Conservation (phyloP, 176 grass and related monocot species). For the Oryza officinalis region DNA sequence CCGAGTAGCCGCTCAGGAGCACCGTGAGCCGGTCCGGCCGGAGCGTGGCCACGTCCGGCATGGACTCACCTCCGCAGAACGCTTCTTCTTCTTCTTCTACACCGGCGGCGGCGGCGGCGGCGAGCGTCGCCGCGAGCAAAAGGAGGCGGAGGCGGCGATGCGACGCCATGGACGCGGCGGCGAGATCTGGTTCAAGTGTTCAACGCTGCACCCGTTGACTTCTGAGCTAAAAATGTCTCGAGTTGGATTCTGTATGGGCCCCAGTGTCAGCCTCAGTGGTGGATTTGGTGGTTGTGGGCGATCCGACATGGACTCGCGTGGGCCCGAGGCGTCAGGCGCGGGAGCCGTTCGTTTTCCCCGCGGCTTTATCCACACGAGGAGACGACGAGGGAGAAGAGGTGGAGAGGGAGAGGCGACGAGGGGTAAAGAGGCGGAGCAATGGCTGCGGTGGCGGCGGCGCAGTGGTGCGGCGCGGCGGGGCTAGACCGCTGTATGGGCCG, state of each 20-base stretch:
- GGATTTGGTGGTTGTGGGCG: not conserved
- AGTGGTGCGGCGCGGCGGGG: constrained; percentile 31
- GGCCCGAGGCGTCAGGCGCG: not conserved
- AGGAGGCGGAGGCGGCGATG: constrained; percentile 14
- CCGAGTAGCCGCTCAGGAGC: constrained; percentile 74
- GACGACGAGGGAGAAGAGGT: not conserved
- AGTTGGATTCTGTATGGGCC: not conserved
- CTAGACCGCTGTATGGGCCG: not conserved
- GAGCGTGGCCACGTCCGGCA: constrained; percentile 27
- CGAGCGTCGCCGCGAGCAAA: not conserved
- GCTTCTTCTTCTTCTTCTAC: not conserved
- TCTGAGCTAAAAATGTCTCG: not conserved
- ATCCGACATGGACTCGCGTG: constrained; percentile 11
- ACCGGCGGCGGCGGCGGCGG: not conserved
- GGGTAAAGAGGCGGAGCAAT: not conserved
- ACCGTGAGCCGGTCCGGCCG: constrained; percentile 72
- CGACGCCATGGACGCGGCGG: constrained; percentile 27
- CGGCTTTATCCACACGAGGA: constrained; percentile 32
- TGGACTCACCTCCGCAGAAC: constrained; percentile 37
- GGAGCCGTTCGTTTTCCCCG: constrained; percentile 6
- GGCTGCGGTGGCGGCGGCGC: constrained; percentile 27
- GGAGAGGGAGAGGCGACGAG: not conserved
- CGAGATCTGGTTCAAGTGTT: constrained; percentile 34
- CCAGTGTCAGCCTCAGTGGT: not conserved
- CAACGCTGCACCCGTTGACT: constrained; percentile 14